These are phyloP conservation scores for Fusarium xyrophilum DNA, from an alignment of 2,329 filamentous ascomycete species.

Conservation along the genomic window DNA sequence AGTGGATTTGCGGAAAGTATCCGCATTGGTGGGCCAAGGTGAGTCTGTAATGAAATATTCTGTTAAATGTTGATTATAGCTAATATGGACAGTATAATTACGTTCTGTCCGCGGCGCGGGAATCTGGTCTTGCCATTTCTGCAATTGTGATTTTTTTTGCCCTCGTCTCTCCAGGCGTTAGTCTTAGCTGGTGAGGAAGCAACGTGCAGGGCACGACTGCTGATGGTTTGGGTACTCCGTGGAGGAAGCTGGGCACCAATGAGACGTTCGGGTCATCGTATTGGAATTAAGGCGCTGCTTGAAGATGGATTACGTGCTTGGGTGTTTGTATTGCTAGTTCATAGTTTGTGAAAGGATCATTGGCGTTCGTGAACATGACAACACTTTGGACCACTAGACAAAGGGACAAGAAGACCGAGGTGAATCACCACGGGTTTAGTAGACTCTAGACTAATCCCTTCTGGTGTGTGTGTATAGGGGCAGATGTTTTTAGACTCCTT, in stretches of 20 bases:
- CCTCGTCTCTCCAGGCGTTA: not conserved
- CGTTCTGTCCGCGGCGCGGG: not conserved
- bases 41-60: not conserved
- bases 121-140: not conserved
- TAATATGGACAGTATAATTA: not conserved
- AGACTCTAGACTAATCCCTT: not conserved
- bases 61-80: fast-evolving
- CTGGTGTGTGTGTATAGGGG: too few species aligned
- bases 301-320: too few species aligned
- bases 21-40: slow-evolving; percentile 7
- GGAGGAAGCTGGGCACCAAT: not conserved
- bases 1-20: not conserved
- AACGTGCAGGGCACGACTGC: not conserved
- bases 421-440: fast-evolving
- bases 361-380: fast-evolving
- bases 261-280: not conserved
- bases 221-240: not conserved
- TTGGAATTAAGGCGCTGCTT: not conserved
- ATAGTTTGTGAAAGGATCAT: fast-evolving
- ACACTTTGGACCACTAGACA: fast-evolving
- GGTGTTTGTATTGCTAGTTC: fast-evolving
- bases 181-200: not conserved
- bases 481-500: not conserved
- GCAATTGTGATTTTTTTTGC: slow-evolving; percentile 1
- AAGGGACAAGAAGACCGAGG: too few species aligned